Conservation (phyloP, 805 yeast genomes). For the Saturnispora silvae region DNA sequence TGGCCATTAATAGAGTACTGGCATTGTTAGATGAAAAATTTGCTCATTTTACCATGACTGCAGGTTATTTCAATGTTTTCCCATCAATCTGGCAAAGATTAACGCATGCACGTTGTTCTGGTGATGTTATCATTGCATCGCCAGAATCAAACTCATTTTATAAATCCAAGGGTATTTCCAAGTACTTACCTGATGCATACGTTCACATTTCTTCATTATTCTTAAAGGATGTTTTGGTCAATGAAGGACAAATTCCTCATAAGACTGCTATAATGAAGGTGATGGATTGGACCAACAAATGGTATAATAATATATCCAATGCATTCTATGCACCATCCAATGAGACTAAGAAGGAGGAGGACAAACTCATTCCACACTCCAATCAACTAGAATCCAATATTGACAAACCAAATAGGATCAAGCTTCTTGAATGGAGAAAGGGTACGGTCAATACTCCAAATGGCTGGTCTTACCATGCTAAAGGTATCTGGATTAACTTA, state of each 20-base stretch:
- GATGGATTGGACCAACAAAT: constrained; percentile 10
- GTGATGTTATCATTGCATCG: constrained; percentile 79
- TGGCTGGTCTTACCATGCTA: constrained; percentile 98
- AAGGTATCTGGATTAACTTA: constrained; percentile 76
- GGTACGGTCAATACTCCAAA: constrained; percentile 71
- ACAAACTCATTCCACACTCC: background rate
- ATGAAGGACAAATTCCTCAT: constrained; percentile 7
- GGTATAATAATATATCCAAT: background rate
- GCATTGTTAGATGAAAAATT: constrained; percentile 44
- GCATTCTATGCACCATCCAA: constrained; percentile 2
- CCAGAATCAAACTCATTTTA: constrained; percentile 93
- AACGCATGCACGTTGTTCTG: constrained; percentile 46
- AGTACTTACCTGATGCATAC: constrained; percentile 79
- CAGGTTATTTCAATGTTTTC: constrained; percentile 91
- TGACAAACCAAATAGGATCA: constrained; percentile 29
- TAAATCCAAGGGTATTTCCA: constrained; percentile 70
- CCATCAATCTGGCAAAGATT: constrained; percentile 57
- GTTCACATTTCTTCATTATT: constrained; percentile 64
- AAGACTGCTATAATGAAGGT: constrained; percentile 23
- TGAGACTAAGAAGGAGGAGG: background rate
- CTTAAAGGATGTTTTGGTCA: constrained; percentile 30
- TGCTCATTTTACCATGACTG: constrained; percentile 78
- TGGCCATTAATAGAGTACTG: constrained; percentile 51
- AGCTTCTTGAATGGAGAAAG: constrained; percentile 72
- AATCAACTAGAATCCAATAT: background rate